phyloP scores from a whole-genome alignment of 2,329 filamentous ascomycete species.

The Phaeoacremonium minimum region DNA sequence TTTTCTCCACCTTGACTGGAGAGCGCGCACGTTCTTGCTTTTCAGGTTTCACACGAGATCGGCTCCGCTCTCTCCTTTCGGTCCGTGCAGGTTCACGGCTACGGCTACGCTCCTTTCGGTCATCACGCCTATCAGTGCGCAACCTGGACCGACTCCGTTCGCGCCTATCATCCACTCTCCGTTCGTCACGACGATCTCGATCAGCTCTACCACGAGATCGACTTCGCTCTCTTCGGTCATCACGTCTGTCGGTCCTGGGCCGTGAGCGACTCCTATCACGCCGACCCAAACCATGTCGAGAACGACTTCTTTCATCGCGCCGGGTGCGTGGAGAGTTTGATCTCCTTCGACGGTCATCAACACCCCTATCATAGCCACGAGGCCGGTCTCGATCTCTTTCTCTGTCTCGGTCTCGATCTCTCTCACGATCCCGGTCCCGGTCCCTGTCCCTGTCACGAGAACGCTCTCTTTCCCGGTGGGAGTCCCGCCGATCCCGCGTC shows the following conservation, averaged over 20 bases:
- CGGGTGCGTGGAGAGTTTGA: slow-evolving; percentile 12
- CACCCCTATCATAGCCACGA: slow-evolving; percentile 27
- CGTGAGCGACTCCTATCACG: slow-evolving; percentile 1
- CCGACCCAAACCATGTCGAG: not conserved
- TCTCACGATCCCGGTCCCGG: slow-evolving; percentile 25
- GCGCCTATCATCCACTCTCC: slow-evolving; percentile 15
- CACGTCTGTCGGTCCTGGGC: slow-evolving; percentile 18
- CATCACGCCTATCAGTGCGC: slow-evolving; percentile 19
- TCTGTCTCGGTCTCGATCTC: slow-evolving; percentile 23
- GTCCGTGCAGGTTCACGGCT: no score
- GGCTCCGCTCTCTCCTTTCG: slow-evolving; percentile 15
- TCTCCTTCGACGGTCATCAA: slow-evolving; percentile 23
- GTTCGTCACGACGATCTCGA: slow-evolving; percentile 9
- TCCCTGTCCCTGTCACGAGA: slow-evolving; percentile 24
- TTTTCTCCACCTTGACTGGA: not conserved
- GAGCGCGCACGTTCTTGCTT: slow-evolving; percentile 4
- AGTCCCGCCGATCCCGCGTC: not conserved
- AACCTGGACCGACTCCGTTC: slow-evolving; percentile 1
- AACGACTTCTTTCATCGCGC: slow-evolving; percentile 22
- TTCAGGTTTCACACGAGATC: slow-evolving; percentile 12
- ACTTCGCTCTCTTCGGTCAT: slow-evolving; percentile 12
- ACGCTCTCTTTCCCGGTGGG: slow-evolving; percentile 8
- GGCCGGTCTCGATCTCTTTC: slow-evolving; percentile 21
- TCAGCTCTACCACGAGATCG: not conserved
- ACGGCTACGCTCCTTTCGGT: slow-evolving; percentile 11